These are phyloP conservation scores for Ogataea zsoltii DNA, from an alignment of 805 yeast genomes.

Conservation along the genomic window DNA sequence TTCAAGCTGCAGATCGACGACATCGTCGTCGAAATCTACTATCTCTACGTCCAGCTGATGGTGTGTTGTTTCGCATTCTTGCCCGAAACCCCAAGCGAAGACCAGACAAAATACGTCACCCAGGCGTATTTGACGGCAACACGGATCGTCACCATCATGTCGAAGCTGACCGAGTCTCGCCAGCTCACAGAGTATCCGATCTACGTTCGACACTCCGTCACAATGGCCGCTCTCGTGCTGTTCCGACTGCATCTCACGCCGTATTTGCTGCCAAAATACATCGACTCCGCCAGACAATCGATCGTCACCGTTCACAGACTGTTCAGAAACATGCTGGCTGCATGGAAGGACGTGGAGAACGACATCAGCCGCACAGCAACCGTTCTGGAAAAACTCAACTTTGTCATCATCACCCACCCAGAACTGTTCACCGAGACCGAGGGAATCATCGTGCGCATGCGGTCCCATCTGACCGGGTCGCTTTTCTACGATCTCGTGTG, in stretches of 20 bases:
- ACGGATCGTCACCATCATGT: slow-evolving; percentile 73
- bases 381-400: slow-evolving; percentile 83
- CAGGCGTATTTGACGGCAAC: slow-evolving; percentile 82
- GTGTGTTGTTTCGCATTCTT: slow-evolving; percentile 86
- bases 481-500: slow-evolving; percentile 88
- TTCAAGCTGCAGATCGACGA: slow-evolving; percentile 66
- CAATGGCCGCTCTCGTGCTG: slow-evolving; percentile 73
- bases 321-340: slow-evolving; percentile 81
- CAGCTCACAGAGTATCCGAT: slow-evolving; percentile 84
- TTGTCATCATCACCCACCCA: slow-evolving; percentile 84
- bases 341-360: slow-evolving; percentile 89
- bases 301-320: slow-evolving; percentile 90
- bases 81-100: slow-evolving; percentile 87
- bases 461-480: slow-evolving; percentile 90
- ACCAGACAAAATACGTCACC: slow-evolving; percentile 81
- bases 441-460: slow-evolving; percentile 82
- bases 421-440: slow-evolving; percentile 70
- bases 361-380: slow-evolving; percentile 91
- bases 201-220: slow-evolving; percentile 81
- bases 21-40: slow-evolving; percentile 72
- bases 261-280: slow-evolving; percentile 65
- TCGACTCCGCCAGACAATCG: slow-evolving; percentile 88
- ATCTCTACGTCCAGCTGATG: slow-evolving; percentile 74
- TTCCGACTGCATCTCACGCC: slow-evolving; percentile 84
- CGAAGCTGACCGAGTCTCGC: slow-evolving; percentile 64